phyloP scores from a whole-genome alignment of 352 stramenopile species.

The Globisporangium emineosum region DNA sequence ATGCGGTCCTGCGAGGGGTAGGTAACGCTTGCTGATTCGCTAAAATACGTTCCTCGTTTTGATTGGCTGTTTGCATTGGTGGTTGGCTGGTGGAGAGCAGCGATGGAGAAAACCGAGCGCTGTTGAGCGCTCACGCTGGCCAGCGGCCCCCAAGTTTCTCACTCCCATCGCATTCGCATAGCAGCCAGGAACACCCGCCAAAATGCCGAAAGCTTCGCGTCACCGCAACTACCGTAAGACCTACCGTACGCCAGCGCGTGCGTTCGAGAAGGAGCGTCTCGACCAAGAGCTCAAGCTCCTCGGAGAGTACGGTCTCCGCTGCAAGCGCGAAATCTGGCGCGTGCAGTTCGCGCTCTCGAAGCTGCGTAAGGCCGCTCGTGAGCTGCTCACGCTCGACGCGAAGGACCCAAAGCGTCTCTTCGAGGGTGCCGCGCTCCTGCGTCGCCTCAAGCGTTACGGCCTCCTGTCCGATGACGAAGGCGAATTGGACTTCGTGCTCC shows the following conservation, averaged over 20 bases:
- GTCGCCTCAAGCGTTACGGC: conserved; percentile 96
- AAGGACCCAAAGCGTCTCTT: conserved; percentile 99
- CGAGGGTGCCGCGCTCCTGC: conserved; percentile 96
- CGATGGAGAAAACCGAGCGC: neutral
- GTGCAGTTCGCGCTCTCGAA: conserved; percentile 99
- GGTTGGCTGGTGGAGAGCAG: conserved; percentile 38
- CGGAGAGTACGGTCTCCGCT: conserved; percentile 98
- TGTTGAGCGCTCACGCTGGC: neutral
- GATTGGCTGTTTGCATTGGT: conserved; percentile 49
- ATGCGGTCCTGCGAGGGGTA: neutral
- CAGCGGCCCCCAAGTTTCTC: conserved; percentile 20
- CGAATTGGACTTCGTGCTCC: conserved; percentile 98
- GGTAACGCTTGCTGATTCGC: conserved; percentile 12
- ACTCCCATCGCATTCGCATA: conserved; percentile 74
- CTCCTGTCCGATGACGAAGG: conserved; percentile 97
- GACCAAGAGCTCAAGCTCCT: conserved; percentile 99
- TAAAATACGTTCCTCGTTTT: conserved; percentile 8
- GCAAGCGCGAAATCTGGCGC: conserved; percentile 99
- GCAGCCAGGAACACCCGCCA: conserved; percentile 59
- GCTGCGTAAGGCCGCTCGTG: conserved; percentile 97
- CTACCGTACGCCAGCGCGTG: conserved; percentile 97
- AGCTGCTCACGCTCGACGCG: conserved; percentile 96
- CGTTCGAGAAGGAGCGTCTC: conserved; percentile 99
- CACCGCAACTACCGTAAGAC: conserved; percentile 96
- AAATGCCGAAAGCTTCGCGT: conserved; percentile 86